These are phyloP conservation scores for Malbranchea zuffiana DNA, from an alignment of 2,329 filamentous ascomycete species.

Conservation along the genomic window DNA sequence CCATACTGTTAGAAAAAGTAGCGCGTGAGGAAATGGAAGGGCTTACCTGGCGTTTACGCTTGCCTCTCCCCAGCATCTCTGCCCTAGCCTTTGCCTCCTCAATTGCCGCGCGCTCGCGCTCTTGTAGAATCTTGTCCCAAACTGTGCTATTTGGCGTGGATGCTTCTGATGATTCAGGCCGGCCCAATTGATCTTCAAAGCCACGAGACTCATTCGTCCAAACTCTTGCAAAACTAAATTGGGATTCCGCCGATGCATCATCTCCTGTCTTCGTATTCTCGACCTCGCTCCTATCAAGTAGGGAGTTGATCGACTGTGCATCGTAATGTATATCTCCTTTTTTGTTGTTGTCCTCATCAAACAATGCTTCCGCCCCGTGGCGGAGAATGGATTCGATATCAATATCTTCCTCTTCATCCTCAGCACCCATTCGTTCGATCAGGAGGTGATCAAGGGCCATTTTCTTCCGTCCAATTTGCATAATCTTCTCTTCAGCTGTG, in stretches of 20 bases:
- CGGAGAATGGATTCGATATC: conserved; percentile 81
- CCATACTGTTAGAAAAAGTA: conserved; percentile 20
- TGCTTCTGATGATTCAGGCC: conserved; percentile 43
- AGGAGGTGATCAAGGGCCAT: conserved; percentile 91
- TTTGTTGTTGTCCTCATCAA: conserved; percentile 61
- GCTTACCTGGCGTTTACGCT: conserved; percentile 54
- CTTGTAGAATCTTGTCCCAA: conserved; percentile 82
- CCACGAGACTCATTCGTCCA: conserved; percentile 74
- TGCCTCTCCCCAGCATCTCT: conserved; percentile 75
- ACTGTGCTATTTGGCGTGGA: conserved; percentile 54
- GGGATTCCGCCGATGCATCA: conserved; percentile 58
- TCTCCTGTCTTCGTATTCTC: conserved; percentile 58
- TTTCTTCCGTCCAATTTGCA: conserved; percentile 91
- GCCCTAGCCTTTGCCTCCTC: conserved; percentile 57
- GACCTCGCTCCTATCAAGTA: conserved; percentile 75
- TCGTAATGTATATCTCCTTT: conserved; percentile 69
- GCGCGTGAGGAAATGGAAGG: too few species aligned
- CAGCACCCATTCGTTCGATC: conserved; percentile 79
- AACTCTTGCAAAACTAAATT: conserved; percentile 81
- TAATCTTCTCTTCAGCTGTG: conserved; percentile 87
- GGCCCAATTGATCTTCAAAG: conserved; percentile 54
- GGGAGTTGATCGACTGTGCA: conserved; percentile 66
- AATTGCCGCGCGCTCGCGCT: conserved; percentile 69
- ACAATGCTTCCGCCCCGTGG: conserved; percentile 77
- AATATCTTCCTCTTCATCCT: conserved; percentile 59